A percentile compares a stretch with the other conserved stretches of the same genome.
phyloP scores from a whole-genome alignment of 257 asterid species.

The Rehmannia glutinosa region DNA sequence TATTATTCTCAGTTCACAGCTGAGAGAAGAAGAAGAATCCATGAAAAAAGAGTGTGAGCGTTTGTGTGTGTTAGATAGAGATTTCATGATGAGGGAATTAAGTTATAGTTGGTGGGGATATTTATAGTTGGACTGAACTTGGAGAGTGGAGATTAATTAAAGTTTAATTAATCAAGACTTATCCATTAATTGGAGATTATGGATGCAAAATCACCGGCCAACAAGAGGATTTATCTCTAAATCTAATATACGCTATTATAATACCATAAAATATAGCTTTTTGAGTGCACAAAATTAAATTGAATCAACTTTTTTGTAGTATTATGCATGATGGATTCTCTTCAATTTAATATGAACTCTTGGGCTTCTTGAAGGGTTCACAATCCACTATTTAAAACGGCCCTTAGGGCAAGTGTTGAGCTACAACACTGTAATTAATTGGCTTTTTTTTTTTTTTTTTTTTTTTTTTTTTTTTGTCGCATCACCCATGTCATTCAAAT shows the following conservation, averaged over 20 bases:
- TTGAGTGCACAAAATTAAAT: constrained; percentile 19
- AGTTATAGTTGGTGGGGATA: constrained; percentile 13
- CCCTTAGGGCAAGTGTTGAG: constrained; percentile 23
- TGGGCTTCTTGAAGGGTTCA: constrained; percentile 30
- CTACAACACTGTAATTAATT: constrained; percentile 2
- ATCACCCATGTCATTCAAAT: too few relatives aligned
- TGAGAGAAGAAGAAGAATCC: constrained; percentile 35
- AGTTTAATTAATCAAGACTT: background rate
- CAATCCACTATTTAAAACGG: background rate
- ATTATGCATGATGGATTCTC: constrained; percentile 13
- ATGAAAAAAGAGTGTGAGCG: constrained; percentile 8
- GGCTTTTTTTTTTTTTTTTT: background rate
- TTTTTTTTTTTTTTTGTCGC: too few relatives aligned
- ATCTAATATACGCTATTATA: background rate
- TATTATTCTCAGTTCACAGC: constrained; percentile 39
- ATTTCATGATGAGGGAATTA: constrained; percentile 16
- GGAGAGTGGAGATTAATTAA: background rate
- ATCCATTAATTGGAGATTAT: constrained; percentile 27
- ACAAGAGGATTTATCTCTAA: background rate
- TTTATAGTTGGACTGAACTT: constrained; percentile 27
- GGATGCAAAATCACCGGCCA: constrained; percentile 22
- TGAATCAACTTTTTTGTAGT: constrained; percentile 8
- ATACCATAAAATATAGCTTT: constrained; percentile 13
- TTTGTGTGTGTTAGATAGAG: background rate
- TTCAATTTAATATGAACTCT: constrained; percentile 15